Evolutionary conservation across 495 filamentous ascomycete species (phyloP), one percentile per base, ranked within the genome.

Genomic region (Melanomma pulvis-pyrius): DNA sequence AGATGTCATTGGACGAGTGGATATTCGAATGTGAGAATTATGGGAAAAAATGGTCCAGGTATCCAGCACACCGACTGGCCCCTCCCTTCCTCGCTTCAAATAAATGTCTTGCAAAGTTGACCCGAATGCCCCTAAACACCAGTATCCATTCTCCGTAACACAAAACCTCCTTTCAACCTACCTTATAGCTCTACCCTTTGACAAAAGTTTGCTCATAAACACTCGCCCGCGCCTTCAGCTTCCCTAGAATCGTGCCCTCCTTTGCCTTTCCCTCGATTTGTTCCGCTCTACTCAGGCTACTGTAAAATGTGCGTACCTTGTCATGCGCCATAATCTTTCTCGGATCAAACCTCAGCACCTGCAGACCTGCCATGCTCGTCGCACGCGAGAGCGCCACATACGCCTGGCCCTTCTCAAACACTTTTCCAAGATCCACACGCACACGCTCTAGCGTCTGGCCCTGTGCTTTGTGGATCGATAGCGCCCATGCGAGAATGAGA

Each of bases 401-500:
- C 1, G 87, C 90, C 71, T 93, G 94, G 0, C 94, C 94, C 75
- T 96, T 97, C 75, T 98, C 94, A 71, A 98, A 98, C 9, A 94
- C 91, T 68, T 82, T 88, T 17, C 92, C 91, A 0, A 98, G 82
- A 71, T 98, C 92, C 6, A 98, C 93, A 75, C 96, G 96, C 51
- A 98, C 96, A 17, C 94, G 83, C 72, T 97, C 92, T 48, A 98
- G 80, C 15, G 94, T 98, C 74, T 98, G 96, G 0, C 94, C 94
- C 74, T 98, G 94, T 9, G 96, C 94, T 78, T 98, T 98, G 80
- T 98, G 94, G 66, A 98, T 98, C 1, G 91, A 96, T 17, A 98
- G 79, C 15, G 94, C 96, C 94, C 94, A 98, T 1, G 94, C 94
- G 12, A 98, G 82, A 56, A 98, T 98, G 32, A 98, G 82, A 1